Evolutionary conservation across 805 yeast genomes (phyloP).

Genomic region (Candida schatavii): DNA sequence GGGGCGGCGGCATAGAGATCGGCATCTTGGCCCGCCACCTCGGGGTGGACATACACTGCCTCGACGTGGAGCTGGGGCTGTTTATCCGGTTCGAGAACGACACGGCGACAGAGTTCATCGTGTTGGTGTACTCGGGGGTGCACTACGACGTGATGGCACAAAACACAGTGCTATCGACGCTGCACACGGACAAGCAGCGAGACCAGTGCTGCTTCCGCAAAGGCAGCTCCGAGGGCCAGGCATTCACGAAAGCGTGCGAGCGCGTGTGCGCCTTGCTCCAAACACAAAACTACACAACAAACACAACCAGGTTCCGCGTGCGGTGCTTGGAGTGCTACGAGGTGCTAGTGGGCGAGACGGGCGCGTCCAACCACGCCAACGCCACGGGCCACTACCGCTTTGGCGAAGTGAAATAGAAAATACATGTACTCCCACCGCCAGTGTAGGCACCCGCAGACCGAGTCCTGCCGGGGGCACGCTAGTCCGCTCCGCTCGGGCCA

Average conservation of each 20-base stretch:
- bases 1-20: slow-evolving; percentile 86
- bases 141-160: slow-evolving; percentile 68
- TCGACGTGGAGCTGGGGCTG: slow-evolving; percentile 63
- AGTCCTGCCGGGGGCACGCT: no score
- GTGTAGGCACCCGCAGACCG: not conserved
- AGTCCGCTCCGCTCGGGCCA: no score
- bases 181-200: slow-evolving; percentile 19
- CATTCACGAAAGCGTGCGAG: slow-evolving; percentile 35
- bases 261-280: slow-evolving; percentile 46
- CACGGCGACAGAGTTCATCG: slow-evolving; percentile 37
- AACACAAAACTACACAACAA: slow-evolving; percentile 57
- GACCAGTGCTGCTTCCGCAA: slow-evolving; percentile 45
- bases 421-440: no score
- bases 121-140: slow-evolving; percentile 63
- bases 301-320: slow-evolving; percentile 56
- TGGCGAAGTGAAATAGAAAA: slow-evolving; percentile 53
- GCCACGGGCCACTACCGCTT: slow-evolving; percentile 59
- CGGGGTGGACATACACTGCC: slow-evolving; percentile 50
- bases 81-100: slow-evolving; percentile 48
- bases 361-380: slow-evolving; percentile 62
- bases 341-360: slow-evolving; percentile 58
- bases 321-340: slow-evolving; percentile 56
- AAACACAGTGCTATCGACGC: slow-evolving; percentile 18
- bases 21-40: slow-evolving; percentile 56
- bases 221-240: slow-evolving; percentile 25